Evolutionary conservation across 129 eudicot species (phyloP).

Genomic region (Centrapalus pauciflorus): DNA sequence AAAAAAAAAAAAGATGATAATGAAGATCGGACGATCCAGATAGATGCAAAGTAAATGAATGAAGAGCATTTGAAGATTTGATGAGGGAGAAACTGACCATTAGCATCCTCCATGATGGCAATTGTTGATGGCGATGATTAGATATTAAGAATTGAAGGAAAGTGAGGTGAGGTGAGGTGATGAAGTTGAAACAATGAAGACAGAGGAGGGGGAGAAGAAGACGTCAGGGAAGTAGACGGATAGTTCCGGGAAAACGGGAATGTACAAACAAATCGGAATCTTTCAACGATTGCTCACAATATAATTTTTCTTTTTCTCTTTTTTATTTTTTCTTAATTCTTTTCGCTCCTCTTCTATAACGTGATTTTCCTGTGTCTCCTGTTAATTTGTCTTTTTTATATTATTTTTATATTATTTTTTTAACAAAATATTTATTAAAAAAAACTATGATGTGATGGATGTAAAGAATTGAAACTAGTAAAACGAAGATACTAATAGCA

Average conservation of each 20-base stretch:
- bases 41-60: background rate
- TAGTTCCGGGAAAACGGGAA: background rate
- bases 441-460: too few species aligned
- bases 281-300: too few species aligned
- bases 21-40: background rate
- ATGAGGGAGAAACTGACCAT: background rate
- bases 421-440: too few species aligned
- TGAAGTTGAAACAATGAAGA: background rate
- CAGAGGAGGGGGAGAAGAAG: background rate
- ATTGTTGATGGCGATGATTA: background rate
- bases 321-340: too few species aligned
- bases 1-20: background rate
- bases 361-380: too few species aligned
- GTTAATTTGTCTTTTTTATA: too few species aligned
- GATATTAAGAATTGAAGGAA: background rate
- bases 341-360: too few species aligned
- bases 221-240: background rate
- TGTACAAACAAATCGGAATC: background rate
- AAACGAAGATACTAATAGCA: too few species aligned
- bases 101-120: constrained; percentile 11
- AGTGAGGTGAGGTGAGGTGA: background rate
- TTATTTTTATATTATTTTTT: too few species aligned
- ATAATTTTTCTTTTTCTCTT: too few species aligned
- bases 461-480: too few species aligned
- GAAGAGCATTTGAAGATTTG: background rate